Evolutionary conservation across 2,329 filamentous ascomycete genomes (phyloP).

Genomic region (Nemania diffusa): DNA sequence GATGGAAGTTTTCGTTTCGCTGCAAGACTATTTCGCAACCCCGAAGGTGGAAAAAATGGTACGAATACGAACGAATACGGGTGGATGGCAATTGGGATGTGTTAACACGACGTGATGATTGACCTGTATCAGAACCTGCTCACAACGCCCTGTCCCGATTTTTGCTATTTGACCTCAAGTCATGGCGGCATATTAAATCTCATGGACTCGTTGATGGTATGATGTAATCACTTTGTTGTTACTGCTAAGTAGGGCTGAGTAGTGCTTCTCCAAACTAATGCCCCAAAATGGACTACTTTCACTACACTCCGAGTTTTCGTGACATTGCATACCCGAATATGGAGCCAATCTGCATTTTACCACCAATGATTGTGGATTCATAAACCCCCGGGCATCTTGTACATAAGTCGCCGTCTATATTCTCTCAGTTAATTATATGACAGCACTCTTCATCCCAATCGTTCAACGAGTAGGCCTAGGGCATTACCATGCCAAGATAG

Average conservation of each 20-base stretch:
- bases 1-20: background rate
- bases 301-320: constrained; percentile 5
- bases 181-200: no score
- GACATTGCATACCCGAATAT: constrained; percentile 22
- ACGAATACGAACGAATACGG: background rate
- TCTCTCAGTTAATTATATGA: background rate
- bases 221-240: background rate
- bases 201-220: background rate
- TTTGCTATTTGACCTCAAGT: no score
- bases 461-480: background rate
- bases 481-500: constrained; percentile 9
- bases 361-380: constrained; percentile 28
- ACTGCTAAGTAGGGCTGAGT: background rate
- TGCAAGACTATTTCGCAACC: background rate
- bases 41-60: background rate
- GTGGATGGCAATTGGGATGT: background rate
- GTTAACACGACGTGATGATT: background rate
- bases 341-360: constrained; percentile 29
- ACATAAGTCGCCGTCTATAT: constrained; percentile 1
- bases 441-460: constrained; percentile 9
- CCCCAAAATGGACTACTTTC: constrained; percentile 13
- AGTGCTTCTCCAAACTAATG: constrained; percentile 11
- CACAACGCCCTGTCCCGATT: no score
- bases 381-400: background rate
- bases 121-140: no score